These are phyloP conservation scores for Penicillium cosmopolitanum DNA, from an alignment of 495 filamentous ascomycete genomes.

Conservation along the genomic window DNA sequence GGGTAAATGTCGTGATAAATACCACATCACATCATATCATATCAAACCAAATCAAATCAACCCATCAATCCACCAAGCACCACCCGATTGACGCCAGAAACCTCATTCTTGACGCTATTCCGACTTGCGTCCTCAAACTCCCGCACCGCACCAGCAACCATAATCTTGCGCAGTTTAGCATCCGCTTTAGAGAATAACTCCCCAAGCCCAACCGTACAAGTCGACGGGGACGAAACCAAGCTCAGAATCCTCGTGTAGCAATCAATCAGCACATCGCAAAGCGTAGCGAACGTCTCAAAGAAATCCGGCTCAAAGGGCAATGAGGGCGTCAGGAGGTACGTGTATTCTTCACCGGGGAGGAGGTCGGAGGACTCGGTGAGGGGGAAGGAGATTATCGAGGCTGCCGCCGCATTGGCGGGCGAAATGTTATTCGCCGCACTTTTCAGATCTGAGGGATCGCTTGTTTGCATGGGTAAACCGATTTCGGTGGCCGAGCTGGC, in stretches of 20 bases:
- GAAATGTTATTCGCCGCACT: constrained; percentile 45
- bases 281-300: constrained; percentile 93
- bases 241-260: constrained; percentile 78
- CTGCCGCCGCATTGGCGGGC: constrained; percentile 43
- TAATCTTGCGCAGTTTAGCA: constrained; percentile 78
- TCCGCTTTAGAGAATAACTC: constrained; percentile 93
- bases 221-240: constrained; percentile 67
- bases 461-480: constrained; percentile 60
- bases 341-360: constrained; percentile 77
- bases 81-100: constrained; percentile 82
- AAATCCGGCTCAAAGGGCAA: constrained; percentile 97
- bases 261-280: constrained; percentile 95
- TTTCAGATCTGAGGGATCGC: constrained; percentile 55
- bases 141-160: constrained; percentile 79
- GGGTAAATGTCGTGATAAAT: too few relatives aligned
- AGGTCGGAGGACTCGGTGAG: constrained; percentile 58
- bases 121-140: constrained; percentile 92
- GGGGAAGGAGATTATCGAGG: constrained; percentile 49
- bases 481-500: constrained; percentile 71
- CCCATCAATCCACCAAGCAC: constrained; percentile 85
- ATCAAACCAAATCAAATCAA: constrained; percentile 36
- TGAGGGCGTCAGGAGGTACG: constrained; percentile 84
- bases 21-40: background rate
- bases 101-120: constrained; percentile 72
- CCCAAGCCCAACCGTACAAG: constrained; percentile 64